These are phyloP conservation scores for Bondarzewia mesenterica DNA, from an alignment of 1,284 basidiomycete genomes.

Conservation along the genomic window DNA sequence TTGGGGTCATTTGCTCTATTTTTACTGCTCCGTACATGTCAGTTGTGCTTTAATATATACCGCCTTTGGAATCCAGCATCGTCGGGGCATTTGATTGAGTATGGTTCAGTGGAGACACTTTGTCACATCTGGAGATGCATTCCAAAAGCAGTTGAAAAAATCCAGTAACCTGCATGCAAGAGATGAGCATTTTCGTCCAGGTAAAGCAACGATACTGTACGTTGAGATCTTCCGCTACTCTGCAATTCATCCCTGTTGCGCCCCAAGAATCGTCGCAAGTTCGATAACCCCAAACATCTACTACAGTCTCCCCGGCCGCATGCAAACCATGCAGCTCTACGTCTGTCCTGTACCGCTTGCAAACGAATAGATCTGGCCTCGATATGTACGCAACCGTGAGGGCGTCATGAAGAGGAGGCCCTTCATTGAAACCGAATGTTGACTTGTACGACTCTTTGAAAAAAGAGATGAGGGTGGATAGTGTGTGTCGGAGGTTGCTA, in stretches of 20 bases:
- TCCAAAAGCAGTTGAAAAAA: conserved; percentile 64
- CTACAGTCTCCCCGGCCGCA: conserved; percentile 67
- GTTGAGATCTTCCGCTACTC: conserved; percentile 57
- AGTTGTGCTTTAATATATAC: no score
- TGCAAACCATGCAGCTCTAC: conserved; percentile 60
- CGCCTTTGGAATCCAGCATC: no score
- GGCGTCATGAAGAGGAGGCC: conserved; percentile 79
- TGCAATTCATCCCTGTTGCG: conserved; percentile 59
- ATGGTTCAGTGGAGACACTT: conserved; percentile 44
- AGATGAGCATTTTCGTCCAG: not conserved
- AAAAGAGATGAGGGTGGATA: conserved; percentile 66
- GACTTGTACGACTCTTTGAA: conserved; percentile 64
- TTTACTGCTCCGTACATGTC: not conserved
- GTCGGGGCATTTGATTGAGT: not conserved
- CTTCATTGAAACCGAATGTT: conserved; percentile 65
- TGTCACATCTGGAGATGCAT: conserved; percentile 51
- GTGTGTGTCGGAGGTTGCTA: conserved; percentile 58
- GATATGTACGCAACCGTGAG: conserved; percentile 70
- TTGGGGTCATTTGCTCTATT: not conserved
- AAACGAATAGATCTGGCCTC: conserved; percentile 52
- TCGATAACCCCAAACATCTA: conserved; percentile 63
- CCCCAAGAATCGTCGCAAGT: conserved; percentile 59
- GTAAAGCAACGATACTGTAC: conserved; percentile 30
- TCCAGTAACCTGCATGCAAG: conserved; percentile 36
- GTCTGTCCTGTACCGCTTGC: conserved; percentile 62